phyloP scores from a whole-genome alignment of 768 basidiomycete genomes.

The Podaxis mareebaensis region DNA sequence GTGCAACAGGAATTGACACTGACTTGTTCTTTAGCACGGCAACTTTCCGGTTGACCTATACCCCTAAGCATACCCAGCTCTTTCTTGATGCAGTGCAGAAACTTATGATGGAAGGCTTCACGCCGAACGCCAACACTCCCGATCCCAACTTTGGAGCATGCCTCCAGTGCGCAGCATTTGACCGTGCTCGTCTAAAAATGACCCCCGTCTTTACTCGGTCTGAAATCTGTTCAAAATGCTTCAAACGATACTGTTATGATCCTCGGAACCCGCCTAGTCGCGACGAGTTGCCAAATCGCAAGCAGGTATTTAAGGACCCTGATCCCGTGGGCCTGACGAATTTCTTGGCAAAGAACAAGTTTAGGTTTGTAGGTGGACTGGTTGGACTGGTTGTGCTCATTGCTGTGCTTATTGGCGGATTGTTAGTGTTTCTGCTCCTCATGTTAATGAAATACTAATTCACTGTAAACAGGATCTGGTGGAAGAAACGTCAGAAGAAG shows the following conservation, averaged over 20 bases:
- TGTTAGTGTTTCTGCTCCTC: constrained; percentile 33
- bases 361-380: constrained; percentile 47
- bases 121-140: constrained; percentile 54
- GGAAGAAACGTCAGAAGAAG: constrained; percentile 26
- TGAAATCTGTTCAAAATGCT: constrained; percentile 43
- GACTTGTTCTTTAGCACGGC: constrained; percentile 41
- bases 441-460: background rate
- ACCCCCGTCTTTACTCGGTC: constrained; percentile 39
- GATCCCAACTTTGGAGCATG: constrained; percentile 69
- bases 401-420: constrained; percentile 33
- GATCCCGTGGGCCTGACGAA: constrained; percentile 47
- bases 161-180: constrained; percentile 64
- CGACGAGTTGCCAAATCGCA: constrained; percentile 44
- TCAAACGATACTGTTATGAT: constrained; percentile 56
- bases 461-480: constrained; percentile 25
- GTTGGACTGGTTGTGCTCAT: constrained; percentile 43
- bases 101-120: constrained; percentile 60
- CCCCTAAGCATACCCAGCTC: constrained; percentile 47
- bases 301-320: constrained; percentile 51
- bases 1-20: background rate
- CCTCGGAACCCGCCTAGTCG: constrained; percentile 43
- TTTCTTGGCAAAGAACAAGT: constrained; percentile 48
- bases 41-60: constrained; percentile 65
- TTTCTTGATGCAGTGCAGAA: constrained; percentile 63
- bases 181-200: constrained; percentile 48